Percentiles rank a stretch among this genome's conserved stretches.
Evolutionary conservation across 2,329 filamentous ascomycete species (phyloP).

Genomic region (Neophaeococcomyces aloes): DNA sequence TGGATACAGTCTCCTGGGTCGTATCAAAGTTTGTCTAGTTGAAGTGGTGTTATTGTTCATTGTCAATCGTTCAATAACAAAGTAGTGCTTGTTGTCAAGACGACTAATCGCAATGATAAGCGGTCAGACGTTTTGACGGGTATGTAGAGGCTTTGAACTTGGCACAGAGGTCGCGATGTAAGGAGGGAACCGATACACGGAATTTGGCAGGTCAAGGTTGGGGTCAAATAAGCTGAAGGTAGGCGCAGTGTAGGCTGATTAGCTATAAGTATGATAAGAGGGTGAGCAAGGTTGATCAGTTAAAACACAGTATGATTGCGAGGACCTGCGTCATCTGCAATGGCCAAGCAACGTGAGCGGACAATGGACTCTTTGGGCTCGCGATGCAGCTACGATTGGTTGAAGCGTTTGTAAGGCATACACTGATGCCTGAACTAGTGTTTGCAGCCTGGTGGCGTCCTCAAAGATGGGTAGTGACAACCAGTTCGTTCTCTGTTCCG

Average conservation of each 20-base stretch:
- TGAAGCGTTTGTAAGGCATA: too few species aligned
- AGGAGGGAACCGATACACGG: background rate
- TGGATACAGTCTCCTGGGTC: constrained; percentile 14
- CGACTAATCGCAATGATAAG: constrained; percentile 4
- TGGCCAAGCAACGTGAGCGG: too few species aligned
- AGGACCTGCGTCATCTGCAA: too few species aligned
- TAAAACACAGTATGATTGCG: background rate
- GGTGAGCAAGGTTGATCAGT: background rate
- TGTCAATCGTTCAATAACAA: constrained; percentile 11
- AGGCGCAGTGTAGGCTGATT: background rate
- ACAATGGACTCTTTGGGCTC: too few species aligned
- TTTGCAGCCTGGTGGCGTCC: too few species aligned
- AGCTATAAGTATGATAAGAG: background rate
- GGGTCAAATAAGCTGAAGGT: background rate
- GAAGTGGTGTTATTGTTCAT: constrained; percentile 18
- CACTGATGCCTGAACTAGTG: too few species aligned
- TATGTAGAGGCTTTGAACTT: background rate
- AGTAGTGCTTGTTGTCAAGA: constrained; percentile 5
- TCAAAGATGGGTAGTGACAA: constrained; percentile 19
- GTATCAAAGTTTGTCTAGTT: constrained; percentile 11
- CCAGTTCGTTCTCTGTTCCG: constrained; percentile 7
- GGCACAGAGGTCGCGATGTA: background rate
- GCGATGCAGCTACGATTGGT: too few species aligned
- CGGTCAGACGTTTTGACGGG: constrained; percentile 5
- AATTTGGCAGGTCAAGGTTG: background rate